Conservation (phyloP, 2,329 filamentous ascomycete species). For the Drechslerella coelobrocha region DNA sequence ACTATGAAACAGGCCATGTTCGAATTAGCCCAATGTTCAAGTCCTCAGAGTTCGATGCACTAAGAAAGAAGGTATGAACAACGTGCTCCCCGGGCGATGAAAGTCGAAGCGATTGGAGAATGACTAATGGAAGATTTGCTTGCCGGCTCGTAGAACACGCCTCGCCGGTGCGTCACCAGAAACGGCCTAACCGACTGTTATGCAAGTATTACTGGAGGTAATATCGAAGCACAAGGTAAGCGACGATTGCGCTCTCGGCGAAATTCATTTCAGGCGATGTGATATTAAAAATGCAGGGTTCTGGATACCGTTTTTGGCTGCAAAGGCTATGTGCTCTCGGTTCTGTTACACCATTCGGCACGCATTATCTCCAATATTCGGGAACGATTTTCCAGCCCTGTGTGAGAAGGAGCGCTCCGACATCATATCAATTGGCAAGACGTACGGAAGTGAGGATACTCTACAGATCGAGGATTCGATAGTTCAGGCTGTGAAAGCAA, state of each 20-base stretch:
- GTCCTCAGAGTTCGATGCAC: slow-evolving; percentile 38
- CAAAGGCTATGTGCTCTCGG: slow-evolving; percentile 82
- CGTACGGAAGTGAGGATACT: slow-evolving; percentile 23
- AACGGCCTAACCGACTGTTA: slow-evolving; percentile 82
- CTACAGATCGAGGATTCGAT: slow-evolving; percentile 32
- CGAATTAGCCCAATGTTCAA: slow-evolving; percentile 49
- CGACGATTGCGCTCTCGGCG: slow-evolving; percentile 48
- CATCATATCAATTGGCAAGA: slow-evolving; percentile 16
- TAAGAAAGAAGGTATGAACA: slow-evolving; percentile 36
- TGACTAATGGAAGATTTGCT: background rate
- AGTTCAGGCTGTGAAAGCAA: slow-evolving; percentile 37
- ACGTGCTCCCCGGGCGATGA: background rate
- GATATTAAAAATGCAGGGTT: slow-evolving; percentile 72
- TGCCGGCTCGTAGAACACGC: slow-evolving; percentile 69
- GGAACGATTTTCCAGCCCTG: slow-evolving; percentile 74
- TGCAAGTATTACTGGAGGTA: slow-evolving; percentile 92
- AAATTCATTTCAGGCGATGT: background rate
- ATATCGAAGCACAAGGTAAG: slow-evolving; percentile 85
- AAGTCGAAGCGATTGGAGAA: background rate
- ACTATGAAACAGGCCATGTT: slow-evolving; percentile 44
- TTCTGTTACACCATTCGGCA: slow-evolving; percentile 87
- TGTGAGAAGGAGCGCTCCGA: slow-evolving; percentile 62
- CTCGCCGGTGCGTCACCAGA: slow-evolving; percentile 69
- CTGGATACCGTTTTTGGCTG: slow-evolving; percentile 92
- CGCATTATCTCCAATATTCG: slow-evolving; percentile 89